These are phyloP conservation scores for Penicillium sp. DNA, from an alignment of 2,329 filamentous ascomycete species.

Conservation along the genomic window DNA sequence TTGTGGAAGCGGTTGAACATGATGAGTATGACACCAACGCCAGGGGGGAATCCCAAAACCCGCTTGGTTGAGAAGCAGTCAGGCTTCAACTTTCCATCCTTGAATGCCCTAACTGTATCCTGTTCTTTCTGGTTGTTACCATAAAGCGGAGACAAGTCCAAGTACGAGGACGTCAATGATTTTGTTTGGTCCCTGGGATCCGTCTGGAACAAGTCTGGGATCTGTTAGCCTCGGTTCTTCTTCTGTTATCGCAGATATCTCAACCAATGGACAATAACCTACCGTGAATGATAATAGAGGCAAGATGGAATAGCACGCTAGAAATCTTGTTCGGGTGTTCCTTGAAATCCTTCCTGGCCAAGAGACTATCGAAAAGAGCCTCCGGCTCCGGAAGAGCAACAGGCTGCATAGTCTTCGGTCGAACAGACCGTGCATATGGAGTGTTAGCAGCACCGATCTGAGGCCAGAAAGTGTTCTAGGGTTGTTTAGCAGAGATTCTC, in stretches of 20 bases:
- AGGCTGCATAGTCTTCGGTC: conserved; percentile 48
- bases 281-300: conserved; percentile 57
- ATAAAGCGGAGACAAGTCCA: conserved; percentile 65
- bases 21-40: conserved; percentile 59
- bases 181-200: conserved; percentile 54
- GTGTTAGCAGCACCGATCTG: conserved; percentile 56
- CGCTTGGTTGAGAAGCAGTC: conserved; percentile 62
- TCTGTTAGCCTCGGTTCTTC: conserved; percentile 13
- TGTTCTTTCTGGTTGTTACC: conserved; percentile 59
- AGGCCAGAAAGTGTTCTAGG: conserved; percentile 54
- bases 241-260: neutral
- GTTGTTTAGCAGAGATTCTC: conserved; percentile 33
- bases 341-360: conserved; percentile 55
- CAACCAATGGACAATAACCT: conserved; percentile 7
- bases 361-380: conserved; percentile 58
- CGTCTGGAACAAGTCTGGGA: conserved; percentile 55
- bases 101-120: conserved; percentile 53
- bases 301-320: conserved; percentile 65
- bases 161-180: conserved; percentile 63
- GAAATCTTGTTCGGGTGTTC: conserved; percentile 65
- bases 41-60: conserved; percentile 57
- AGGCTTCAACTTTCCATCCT: conserved; percentile 60
- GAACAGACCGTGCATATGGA: conserved; percentile 62
- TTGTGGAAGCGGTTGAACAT: conserved; percentile 66
- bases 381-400: conserved; percentile 57